Evolutionary conservation across 2,329 filamentous ascomycete genomes (phyloP), one percentile per base, ranked within the genome.

Genomic region (Ceratocystis albifundus): DNA sequence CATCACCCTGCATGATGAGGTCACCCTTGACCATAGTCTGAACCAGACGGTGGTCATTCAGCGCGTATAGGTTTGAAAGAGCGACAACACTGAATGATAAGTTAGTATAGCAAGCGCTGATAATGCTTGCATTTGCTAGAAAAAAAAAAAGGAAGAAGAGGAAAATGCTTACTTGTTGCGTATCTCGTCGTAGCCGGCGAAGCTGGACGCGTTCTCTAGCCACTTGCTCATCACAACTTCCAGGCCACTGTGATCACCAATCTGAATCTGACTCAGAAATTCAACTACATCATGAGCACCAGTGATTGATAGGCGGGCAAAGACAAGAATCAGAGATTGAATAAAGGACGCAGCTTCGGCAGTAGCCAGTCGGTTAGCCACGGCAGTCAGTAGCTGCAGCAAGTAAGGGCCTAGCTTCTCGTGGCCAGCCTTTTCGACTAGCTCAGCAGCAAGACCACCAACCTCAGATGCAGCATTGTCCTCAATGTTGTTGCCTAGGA

Each of bases 181-280:
- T 71, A 97, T 97, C 75, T 96, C 93, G 72, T 97, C 92, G 71
- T 96, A 99, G 12, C 94, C 94, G n/a, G 91, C 91, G 76, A 99
- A 99, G 75, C 88, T 96, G 75, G 96, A 84, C 3, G 91, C 96
- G 76, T 97, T 96, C 77, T 97, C 94, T 0, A 99, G 80, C 94
- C 94, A 99, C 77, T 97, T 96, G 76, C 86, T 83, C 70, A 97
- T 78, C 2, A 99, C 94, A 28, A 96, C 86, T 69, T 92, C 85
- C 6, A 99, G 78, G n/a, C 92, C 94, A 72, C 82, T 95, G 73
- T 88, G 81, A 20, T 86, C 87, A 61, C 85, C 84, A 70, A 97
- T 88, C 71, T 90, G 83, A 69, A 96, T 87, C 72, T 90, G 87
- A 68, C 88, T 88, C 41, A 99, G 80, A 77, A 99, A 99, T 66